Base-by-base conservation (phyloP, 1,139 yeast species). In the Kurtzmaniella quercitrusa region DNA sequence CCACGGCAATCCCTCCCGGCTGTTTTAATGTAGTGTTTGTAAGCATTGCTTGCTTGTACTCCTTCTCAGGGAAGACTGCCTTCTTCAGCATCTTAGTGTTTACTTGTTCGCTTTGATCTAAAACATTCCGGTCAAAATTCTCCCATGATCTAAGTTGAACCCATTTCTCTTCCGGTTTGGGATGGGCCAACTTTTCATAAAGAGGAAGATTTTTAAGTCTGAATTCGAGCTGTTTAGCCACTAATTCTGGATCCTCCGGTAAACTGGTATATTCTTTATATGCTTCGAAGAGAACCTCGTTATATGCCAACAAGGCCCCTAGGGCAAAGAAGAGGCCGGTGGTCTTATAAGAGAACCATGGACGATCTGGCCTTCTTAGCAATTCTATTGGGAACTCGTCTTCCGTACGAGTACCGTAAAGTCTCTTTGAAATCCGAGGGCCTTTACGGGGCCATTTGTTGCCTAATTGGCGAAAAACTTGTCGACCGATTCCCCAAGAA, bases 1-100 rank as follows among this genome's bases (percentile, higher is more conserved):
- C 78, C 39, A 87, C 75, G 8, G 89, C 75, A 45, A 90, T 75
- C 0, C 91, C 95, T 2, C 96, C 96, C 0, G 95, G 91, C 43
- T 65, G 64, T 3, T 70, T 64, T 42, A 72, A 60, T 1, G 73
- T 67, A 40, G 62, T 65, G 19, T 66, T 64, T 9, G 65, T 60
- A 47, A 59, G 57, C 12, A 56, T 57, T 9, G 53, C 63, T 40
- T 41, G 45, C 45, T 59, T 48, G 48, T 70, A 72, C 21, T 73
- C 77, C 12, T 57, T 53, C 42, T 72, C 60, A 6, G 5, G 7
- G 14, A 31, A 14, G 6, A 31, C 36, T 17, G 16, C 36, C 36
- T n/a, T 14, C 16, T 31, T 31, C 31, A 21, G 23, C 6, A 9
- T 17, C 36, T 11, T 7, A 11, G 18, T 14, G 10, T 31, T 4